Percentiles rank a stretch among this genome's conserved stretches.
Conservation (phyloP, 2,329 filamentous ascomycete species). For the Paracamarosporium sp. region DNA sequence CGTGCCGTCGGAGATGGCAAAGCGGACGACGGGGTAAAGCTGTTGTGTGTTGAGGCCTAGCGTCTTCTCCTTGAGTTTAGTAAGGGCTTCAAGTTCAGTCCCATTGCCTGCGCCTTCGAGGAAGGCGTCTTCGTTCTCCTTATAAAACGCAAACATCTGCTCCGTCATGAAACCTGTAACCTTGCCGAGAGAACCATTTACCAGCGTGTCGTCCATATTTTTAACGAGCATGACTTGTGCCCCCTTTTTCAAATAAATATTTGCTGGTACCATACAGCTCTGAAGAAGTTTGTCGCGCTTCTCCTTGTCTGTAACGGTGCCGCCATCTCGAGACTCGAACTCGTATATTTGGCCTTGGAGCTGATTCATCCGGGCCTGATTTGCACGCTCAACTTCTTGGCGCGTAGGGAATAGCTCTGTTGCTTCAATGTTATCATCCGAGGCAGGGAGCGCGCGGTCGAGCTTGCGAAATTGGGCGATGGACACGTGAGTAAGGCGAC, state of each 20-base stretch:
- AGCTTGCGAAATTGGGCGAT: conserved; percentile 78
- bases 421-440: conserved; percentile 77
- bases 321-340: conserved; percentile 78
- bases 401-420: conserved; percentile 95
- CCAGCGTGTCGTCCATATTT: conserved; percentile 91
- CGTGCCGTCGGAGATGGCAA: conserved; percentile 79
- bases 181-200: conserved; percentile 92
- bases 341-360: conserved; percentile 72
- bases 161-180: conserved; percentile 82
- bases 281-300: conserved; percentile 78
- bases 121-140: conserved; percentile 64
- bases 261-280: conserved; percentile 92
- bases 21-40: conserved; percentile 84
- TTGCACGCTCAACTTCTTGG: conserved; percentile 86
- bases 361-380: conserved; percentile 73
- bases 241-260: conserved; percentile 82
- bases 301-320: conserved; percentile 68
- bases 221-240: conserved; percentile 99
- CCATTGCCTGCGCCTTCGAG: conserved; percentile 54
- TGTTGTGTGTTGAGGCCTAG: conserved; percentile 57
- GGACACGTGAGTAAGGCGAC: conserved; percentile 77
- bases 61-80: conserved; percentile 53
- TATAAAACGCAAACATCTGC: conserved; percentile 65
- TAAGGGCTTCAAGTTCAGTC: conserved; percentile 55
- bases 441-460: conserved; percentile 66